A percentile compares a stretch with the other conserved stretches of the same genome.
These are phyloP conservation scores for Diplodia seriata DNA, from an alignment of 2,329 filamentous ascomycete genomes.

Conservation along the genomic window DNA sequence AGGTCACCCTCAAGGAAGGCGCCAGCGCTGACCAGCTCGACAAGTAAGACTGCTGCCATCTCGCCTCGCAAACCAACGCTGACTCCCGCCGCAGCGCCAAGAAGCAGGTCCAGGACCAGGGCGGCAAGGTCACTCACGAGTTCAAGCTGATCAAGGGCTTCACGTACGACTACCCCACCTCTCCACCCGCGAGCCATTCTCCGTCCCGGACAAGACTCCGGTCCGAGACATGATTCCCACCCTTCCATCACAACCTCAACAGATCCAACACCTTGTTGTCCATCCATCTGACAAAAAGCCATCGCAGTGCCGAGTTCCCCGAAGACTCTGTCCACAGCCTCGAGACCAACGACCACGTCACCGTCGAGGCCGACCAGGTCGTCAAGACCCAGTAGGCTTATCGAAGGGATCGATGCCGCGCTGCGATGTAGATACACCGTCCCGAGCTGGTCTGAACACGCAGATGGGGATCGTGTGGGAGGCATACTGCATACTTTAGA, in stretches of 20 bases:
- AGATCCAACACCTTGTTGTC: background rate
- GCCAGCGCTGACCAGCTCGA: constrained; percentile 71
- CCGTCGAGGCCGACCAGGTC: constrained; percentile 77
- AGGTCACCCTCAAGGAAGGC: constrained; percentile 83
- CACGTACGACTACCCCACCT: constrained; percentile 67
- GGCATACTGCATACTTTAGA: constrained; percentile 29
- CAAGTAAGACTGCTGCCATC: constrained; percentile 58
- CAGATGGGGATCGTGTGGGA: constrained; percentile 31
- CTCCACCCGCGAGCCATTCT: no score
- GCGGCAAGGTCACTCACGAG: constrained; percentile 81
- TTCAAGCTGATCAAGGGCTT: constrained; percentile 92
- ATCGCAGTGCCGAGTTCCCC: constrained; percentile 72
- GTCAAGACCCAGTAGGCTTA: constrained; percentile 72
- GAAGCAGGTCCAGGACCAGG: constrained; percentile 74
- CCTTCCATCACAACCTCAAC: background rate
- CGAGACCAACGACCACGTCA: constrained; percentile 72
- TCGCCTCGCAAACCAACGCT: background rate
- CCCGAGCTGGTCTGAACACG: constrained; percentile 3
- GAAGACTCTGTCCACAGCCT: constrained; percentile 71
- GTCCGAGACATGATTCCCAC: no score
- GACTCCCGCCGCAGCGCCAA: constrained; percentile 67
- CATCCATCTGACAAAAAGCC: constrained; percentile 18
- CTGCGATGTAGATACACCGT: constrained; percentile 27
- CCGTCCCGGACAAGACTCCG: no score
- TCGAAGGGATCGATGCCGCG: constrained; percentile 1